Conservation (phyloP, 805 yeast genomes). For the Candida ascalaphidarum region DNA sequence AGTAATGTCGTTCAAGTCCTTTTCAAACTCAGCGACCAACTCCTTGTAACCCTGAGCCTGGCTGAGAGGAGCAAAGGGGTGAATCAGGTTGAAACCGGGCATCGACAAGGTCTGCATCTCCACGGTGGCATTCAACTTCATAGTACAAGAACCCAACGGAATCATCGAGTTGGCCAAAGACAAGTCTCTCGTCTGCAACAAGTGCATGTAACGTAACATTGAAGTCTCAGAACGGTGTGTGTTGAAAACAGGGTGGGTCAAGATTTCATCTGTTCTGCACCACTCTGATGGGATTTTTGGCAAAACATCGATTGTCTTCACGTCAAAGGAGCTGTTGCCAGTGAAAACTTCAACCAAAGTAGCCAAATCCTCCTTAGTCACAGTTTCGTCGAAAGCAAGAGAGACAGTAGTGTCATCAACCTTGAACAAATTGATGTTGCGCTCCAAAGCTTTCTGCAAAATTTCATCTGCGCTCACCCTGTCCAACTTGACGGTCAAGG, state of each 20-base stretch:
- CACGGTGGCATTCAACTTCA: slow-evolving; percentile 93
- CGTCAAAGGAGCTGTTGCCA: slow-evolving; percentile 14
- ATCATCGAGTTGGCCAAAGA: slow-evolving; percentile 96
- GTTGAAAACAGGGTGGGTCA: slow-evolving; percentile 75
- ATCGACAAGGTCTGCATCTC: slow-evolving; percentile 92
- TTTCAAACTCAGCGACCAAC: slow-evolving; percentile 67
- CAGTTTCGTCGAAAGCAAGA: slow-evolving; percentile 88
- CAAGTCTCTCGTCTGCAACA: slow-evolving; percentile 76
- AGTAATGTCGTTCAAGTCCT: slow-evolving; percentile 83
- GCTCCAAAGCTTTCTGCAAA: slow-evolving; percentile 50
- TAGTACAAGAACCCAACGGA: slow-evolving; percentile 95
- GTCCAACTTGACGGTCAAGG: slow-evolving; percentile 57
- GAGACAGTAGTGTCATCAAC: slow-evolving; percentile 56
- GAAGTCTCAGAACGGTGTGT: slow-evolving; percentile 90
- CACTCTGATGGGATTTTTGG: slow-evolving; percentile 44
- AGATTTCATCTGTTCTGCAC: slow-evolving; percentile 48
- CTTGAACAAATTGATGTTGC: slow-evolving; percentile 70
- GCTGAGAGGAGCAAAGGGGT: slow-evolving; percentile 85
- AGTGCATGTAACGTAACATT: slow-evolving; percentile 83
- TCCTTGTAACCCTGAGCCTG: slow-evolving; percentile 87
- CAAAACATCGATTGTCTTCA: slow-evolving; percentile 20
- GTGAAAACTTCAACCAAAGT: slow-evolving; percentile 57
- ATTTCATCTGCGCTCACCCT: slow-evolving; percentile 48
- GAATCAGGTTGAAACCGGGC: slow-evolving; percentile 84
- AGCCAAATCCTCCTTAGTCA: slow-evolving; percentile 50